A percentile compares a stretch with the other conserved stretches of the same genome.
Conservation (phyloP, 345 rosid genomes). For the Xanthoceras sorbifolium region DNA sequence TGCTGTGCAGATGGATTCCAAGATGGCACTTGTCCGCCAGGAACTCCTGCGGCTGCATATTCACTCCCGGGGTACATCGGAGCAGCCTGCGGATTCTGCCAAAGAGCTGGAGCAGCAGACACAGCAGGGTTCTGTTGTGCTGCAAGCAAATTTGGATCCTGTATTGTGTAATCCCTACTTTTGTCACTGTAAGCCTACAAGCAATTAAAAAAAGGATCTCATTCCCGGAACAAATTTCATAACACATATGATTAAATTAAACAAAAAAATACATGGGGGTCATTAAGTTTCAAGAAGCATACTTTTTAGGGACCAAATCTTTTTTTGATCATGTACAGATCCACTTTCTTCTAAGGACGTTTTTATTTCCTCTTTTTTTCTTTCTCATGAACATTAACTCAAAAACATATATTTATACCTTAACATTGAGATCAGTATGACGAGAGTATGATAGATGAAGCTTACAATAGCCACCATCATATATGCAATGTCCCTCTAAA, state of each 20-base stretch:
- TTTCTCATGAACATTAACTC: constrained; percentile 55
- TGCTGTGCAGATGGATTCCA: constrained; percentile 51
- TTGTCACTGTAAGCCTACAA: constrained; percentile 84
- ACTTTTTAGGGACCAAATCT: constrained; percentile 43
- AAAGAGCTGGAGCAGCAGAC: constrained; percentile 46
- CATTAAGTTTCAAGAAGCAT: constrained; percentile 53
- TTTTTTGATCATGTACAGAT: constrained; percentile 41
- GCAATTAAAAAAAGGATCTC: constrained; percentile 15
- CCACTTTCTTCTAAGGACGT: constrained; percentile 43
- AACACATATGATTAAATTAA: constrained; percentile 7
- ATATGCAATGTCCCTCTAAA: constrained; percentile 96
- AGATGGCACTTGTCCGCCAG: constrained; percentile 45
- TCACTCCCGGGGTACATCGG: constrained; percentile 44
- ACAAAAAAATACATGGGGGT: constrained; percentile 8
- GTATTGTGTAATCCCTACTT: constrained; percentile 91
- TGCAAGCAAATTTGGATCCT: constrained; percentile 54
- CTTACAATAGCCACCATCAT: constrained; percentile 99
- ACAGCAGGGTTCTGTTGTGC: constrained; percentile 51
- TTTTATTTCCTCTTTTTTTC: constrained; percentile 31
- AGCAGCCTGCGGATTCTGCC: constrained; percentile 66
- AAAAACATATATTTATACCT: constrained; percentile 82
- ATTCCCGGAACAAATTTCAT: neutral
- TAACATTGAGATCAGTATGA: constrained; percentile 99
- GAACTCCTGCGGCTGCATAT: constrained; percentile 39
- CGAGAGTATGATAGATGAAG: constrained; percentile 99